These are phyloP conservation scores for Tephrocybe rancida DNA, from an alignment of 768 basidiomycete genomes.

Conservation along the genomic window DNA sequence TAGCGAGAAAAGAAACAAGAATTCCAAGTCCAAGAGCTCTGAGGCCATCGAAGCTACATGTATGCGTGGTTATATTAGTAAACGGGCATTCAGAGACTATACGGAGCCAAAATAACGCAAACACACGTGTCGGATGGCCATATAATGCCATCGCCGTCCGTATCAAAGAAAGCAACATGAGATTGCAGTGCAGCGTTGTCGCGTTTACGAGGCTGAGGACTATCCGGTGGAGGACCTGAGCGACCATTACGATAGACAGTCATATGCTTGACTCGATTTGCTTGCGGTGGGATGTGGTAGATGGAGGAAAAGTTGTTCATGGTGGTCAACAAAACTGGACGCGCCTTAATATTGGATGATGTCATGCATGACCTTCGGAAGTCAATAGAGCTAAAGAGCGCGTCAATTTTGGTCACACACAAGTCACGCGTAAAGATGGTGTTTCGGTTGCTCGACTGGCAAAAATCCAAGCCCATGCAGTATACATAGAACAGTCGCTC, in stretches of 20 bases:
- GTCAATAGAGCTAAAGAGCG: conserved; percentile 8
- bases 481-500: no score
- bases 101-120: neutral
- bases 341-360: neutral
- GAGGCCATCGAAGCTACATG: conserved; percentile 28
- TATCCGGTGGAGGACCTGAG: conserved; percentile 14
- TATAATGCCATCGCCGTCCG: conserved; percentile 45
- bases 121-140: conserved; percentile 48
- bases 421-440: no score
- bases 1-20: conserved; percentile 35
- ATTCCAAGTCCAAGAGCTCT: conserved; percentile 40
- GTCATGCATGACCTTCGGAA: neutral
- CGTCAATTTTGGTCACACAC: no score
- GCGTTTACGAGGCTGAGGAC: conserved; percentile 15
- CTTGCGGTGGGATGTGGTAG: conserved; percentile 16
- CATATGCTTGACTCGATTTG: conserved; percentile 7
- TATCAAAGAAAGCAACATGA: conserved; percentile 49
- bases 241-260: conserved; percentile 11
- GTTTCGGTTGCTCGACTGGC: no score
- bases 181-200: conserved; percentile 40
- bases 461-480: no score
- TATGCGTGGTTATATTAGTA: neutral
- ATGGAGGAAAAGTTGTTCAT: conserved; percentile 17
- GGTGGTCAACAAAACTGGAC: neutral
- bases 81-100: neutral